phyloP scores from a whole-genome alignment of 768 basidiomycete species.

The Hydnum rufescens region DNA sequence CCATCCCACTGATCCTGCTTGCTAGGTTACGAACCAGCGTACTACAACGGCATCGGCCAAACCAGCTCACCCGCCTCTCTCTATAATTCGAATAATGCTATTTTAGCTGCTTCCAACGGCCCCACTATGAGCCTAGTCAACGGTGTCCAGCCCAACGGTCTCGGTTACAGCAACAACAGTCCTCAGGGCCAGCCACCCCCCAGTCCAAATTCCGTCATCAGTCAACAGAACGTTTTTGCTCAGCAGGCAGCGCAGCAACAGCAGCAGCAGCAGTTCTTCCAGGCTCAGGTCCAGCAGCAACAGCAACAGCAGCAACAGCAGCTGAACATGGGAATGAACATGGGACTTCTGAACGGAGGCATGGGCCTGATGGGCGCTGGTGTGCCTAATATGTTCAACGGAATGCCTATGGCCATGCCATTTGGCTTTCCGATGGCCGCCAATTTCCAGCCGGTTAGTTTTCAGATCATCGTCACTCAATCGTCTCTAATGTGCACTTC shows the following conservation, averaged over 20 bases:
- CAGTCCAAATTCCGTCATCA: neutral
- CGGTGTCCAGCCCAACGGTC: constrained; percentile 11
- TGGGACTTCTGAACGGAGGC: constrained; percentile 24
- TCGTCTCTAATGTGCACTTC: neutral
- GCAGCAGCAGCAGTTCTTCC: constrained; percentile 21
- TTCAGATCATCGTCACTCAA: constrained; percentile 33
- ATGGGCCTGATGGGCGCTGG: constrained; percentile 30
- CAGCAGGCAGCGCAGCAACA: neutral
- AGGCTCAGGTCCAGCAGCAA: constrained; percentile 28
- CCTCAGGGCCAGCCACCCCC: neutral
- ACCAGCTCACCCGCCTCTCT: neutral
- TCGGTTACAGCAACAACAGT: neutral
- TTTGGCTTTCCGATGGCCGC: constrained; percentile 7
- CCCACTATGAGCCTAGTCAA: constrained; percentile 20
- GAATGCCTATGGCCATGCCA: constrained; percentile 15
- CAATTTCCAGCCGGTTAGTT: constrained; percentile 2
- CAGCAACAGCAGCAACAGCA: constrained; percentile 17
- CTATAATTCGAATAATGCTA: constrained; percentile 1
- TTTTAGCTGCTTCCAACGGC: neutral
- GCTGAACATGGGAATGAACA: constrained; percentile 27
- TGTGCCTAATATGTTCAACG: constrained; percentile 29
- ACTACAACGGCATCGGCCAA: neutral
- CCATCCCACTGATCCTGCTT: too few relatives aligned
- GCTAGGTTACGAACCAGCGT: too few relatives aligned
- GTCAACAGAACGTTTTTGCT: neutral